Percentiles rank a stretch among this genome's conserved stretches.
Evolutionary conservation across 2,329 filamentous ascomycete genomes (phyloP).

Genomic region (Colletotrichum lentis): DNA sequence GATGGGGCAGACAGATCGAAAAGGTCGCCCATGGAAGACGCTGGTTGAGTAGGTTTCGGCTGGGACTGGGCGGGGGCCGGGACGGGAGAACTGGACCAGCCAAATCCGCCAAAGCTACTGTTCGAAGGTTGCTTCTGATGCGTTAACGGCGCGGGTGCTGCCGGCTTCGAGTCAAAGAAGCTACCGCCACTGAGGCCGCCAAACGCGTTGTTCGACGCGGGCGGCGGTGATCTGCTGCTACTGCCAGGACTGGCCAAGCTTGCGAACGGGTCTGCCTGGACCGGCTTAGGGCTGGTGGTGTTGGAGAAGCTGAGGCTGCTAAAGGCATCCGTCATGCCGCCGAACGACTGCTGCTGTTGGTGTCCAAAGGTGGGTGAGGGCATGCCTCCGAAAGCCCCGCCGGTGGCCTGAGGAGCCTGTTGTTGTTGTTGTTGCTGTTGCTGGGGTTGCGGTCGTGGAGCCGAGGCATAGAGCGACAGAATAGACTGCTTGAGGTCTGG

Average conservation of each 20-base stretch:
- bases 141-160: constrained; percentile 60
- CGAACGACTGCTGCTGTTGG: constrained; percentile 56
- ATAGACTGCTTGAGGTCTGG: constrained; percentile 98
- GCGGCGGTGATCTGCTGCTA: constrained; percentile 47
- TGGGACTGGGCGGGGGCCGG: constrained; percentile 46
- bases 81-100: constrained; percentile 63
- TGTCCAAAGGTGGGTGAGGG: constrained; percentile 63
- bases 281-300: constrained; percentile 57
- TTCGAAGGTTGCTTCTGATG: constrained; percentile 63
- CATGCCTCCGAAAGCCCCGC: constrained; percentile 72
- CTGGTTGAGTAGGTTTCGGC: constrained; percentile 54
- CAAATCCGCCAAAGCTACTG: constrained; percentile 73
- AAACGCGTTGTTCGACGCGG: constrained; percentile 55
- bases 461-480: constrained; percentile 88
- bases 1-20: constrained; percentile 75
- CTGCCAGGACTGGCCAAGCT: constrained; percentile 57
- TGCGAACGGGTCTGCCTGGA: constrained; percentile 66
- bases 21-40: constrained; percentile 75
- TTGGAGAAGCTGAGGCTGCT: constrained; percentile 56
- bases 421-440: constrained; percentile 45
- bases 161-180: constrained; percentile 82
- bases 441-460: constrained; percentile 74
- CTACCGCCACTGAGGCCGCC: constrained; percentile 72
- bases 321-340: constrained; percentile 82
- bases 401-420: constrained; percentile 56